Percentiles rank a stretch among this genome's conserved stretches.
These are phyloP conservation scores for Aphanomyces astaci DNA, from an alignment of 352 stramenopile genomes.

Conservation along the genomic window DNA sequence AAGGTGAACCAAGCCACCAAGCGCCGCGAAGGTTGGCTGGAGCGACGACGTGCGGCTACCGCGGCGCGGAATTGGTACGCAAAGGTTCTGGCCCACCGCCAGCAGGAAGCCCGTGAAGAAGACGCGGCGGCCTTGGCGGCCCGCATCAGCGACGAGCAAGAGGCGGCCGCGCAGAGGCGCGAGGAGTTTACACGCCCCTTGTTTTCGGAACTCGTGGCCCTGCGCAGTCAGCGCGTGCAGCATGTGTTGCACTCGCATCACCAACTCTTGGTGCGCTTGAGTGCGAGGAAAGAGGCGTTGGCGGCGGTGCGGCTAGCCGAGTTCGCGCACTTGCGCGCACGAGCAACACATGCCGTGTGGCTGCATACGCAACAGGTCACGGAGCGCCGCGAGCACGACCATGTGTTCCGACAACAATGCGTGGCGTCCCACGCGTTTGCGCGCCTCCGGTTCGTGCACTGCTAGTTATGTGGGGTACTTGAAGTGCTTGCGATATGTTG, in stretches of 20 bases:
- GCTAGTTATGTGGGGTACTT: background rate
- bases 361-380: conserved; percentile 1
- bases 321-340: background rate
- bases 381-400: background rate
- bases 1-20: conserved; percentile 13
- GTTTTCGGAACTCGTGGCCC: background rate
- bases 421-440: conserved; percentile 1
- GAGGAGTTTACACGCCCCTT: background rate
- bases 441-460: background rate
- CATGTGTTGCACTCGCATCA: background rate
- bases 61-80: conserved; percentile 17
- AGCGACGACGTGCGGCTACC: background rate
- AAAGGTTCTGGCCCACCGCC: conserved; percentile 1
- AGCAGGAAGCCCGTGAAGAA: background rate
- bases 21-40: background rate
- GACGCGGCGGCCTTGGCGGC: background rate
- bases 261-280: background rate
- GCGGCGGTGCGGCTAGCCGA: conserved; percentile 1
- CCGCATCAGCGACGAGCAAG: background rate
- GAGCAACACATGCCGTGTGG: background rate
- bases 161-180: background rate
- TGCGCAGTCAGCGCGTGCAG: background rate
- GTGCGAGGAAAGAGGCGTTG: background rate
- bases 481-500: background rate
- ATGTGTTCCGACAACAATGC: conserved; percentile 2